A percentile compares a stretch with the other conserved stretches of the same genome.
Conservation (phyloP, 495 filamentous ascomycete species). For the Penicillium odoratum region DNA sequence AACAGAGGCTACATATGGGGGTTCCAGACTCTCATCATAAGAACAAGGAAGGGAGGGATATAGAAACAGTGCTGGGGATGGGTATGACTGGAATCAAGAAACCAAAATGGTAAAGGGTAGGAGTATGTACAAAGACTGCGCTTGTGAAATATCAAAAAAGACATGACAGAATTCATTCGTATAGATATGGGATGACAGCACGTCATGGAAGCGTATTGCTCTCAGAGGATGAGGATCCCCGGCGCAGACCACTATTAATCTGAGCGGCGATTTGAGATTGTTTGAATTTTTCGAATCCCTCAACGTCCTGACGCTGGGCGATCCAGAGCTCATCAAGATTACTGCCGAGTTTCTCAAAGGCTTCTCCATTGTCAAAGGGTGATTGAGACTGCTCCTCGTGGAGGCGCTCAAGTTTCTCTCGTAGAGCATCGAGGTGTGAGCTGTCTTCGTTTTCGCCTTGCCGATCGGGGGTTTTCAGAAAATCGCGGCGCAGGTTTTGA, state of each 20-base stretch:
- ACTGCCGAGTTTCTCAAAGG: conserved; percentile 58
- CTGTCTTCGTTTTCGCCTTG: conserved; percentile 42
- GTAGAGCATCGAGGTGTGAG: conserved; percentile 57
- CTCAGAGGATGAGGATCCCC: conserved; percentile 9
- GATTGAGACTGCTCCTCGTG: conserved; percentile 56
- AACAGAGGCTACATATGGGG: not conserved
- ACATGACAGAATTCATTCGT: not conserved
- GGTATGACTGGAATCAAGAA: conserved; percentile 5
- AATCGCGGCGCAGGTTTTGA: conserved; percentile 73
- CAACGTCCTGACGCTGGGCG: conserved; percentile 56
- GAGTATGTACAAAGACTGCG: conserved; percentile 4
- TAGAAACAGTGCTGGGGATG: not conserved
- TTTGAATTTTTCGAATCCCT: conserved; percentile 63
- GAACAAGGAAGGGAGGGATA: not conserved
- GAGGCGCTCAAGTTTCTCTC: conserved; percentile 63
- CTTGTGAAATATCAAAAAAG: conserved; percentile 4
- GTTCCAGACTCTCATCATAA: not conserved
- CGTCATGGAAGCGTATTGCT: conserved; percentile 11
- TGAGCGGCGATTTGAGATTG: conserved; percentile 67
- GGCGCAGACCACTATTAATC: conserved; percentile 50
- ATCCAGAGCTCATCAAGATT: conserved; percentile 53
- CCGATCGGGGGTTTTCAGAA: conserved; percentile 50
- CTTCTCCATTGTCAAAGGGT: conserved; percentile 54
- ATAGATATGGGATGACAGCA: not conserved
- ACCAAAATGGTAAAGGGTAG: not conserved